These are phyloP conservation scores for Agrocybe chaxingu DNA, from an alignment of 768 basidiomycete species.

Conservation along the genomic window DNA sequence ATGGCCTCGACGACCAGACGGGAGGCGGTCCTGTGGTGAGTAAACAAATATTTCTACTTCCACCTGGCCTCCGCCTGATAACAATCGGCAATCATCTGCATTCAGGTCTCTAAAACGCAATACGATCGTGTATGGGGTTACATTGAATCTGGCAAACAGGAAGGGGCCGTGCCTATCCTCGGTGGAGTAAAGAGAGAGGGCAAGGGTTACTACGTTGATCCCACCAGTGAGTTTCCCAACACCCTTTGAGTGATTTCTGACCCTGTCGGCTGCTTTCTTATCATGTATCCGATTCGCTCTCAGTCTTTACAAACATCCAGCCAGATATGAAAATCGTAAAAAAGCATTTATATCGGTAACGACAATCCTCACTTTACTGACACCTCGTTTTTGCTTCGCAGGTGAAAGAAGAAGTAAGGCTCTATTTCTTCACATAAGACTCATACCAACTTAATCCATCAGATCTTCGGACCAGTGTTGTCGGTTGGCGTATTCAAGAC, in stretches of 20 bases:
- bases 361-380: conserved; percentile 1
- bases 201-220: conserved; percentile 87
- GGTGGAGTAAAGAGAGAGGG: conserved; percentile 78
- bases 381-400: conserved; percentile 18
- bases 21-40: conserved; percentile 84
- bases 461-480: conserved; percentile 96
- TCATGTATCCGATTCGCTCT: conserved; percentile 1
- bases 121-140: conserved; percentile 86
- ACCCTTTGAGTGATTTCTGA: neutral
- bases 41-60: conserved; percentile 5
- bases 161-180: conserved; percentile 74
- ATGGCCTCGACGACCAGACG: conserved; percentile 73
- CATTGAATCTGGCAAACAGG: conserved; percentile 80
- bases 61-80: neutral
- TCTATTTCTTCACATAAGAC: neutral
- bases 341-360: conserved; percentile 1
- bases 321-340: conserved; percentile 81
- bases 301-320: conserved; percentile 81
- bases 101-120: conserved; percentile 76
- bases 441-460: conserved; percentile 8
- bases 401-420: conserved; percentile 68
- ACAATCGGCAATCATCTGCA: conserved; percentile 1
- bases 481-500: conserved; percentile 79
- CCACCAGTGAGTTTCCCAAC: conserved; percentile 62
- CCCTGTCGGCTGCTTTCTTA: neutral